phyloP scores from a whole-genome alignment of 1,284 basidiomycete genomes.

The Pseudozyma pruni region DNA sequence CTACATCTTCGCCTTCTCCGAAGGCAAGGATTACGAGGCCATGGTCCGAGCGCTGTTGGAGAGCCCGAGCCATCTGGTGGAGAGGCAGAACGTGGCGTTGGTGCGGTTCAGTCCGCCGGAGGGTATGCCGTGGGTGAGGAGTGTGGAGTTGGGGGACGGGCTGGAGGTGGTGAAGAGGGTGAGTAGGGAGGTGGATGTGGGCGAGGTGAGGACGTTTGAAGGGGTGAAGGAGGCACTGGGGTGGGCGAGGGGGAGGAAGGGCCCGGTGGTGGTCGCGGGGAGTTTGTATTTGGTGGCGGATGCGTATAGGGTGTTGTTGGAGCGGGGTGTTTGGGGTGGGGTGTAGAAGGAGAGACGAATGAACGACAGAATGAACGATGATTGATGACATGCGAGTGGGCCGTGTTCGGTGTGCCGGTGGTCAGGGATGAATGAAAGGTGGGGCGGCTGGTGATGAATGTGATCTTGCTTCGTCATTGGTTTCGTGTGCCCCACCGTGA shows the following conservation, averaged over 20 bases:
- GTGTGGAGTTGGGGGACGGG: conserved; percentile 21
- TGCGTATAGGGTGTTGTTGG: conserved; percentile 40
- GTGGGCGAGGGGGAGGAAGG: conserved; percentile 23
- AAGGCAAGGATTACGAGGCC: conserved; percentile 55
- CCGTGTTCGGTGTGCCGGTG: no score
- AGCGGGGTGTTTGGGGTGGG: conserved; percentile 1
- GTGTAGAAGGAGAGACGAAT: no score
- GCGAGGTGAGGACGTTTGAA: conserved; percentile 19
- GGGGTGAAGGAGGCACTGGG: conserved; percentile 30
- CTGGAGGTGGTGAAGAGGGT: conserved; percentile 12
- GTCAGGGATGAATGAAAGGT: no score
- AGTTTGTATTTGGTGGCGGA: conserved; percentile 65
- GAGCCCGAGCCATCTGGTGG: conserved; percentile 2
- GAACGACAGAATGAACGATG: no score
- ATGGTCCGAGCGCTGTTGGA: conserved; percentile 53
- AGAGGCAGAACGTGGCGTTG: conserved; percentile 52
- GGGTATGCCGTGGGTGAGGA: conserved; percentile 66
- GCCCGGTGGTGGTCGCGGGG: conserved; percentile 57
- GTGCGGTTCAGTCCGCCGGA: conserved; percentile 63
- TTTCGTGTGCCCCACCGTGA: no score
- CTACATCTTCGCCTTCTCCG: conserved; percentile 61
- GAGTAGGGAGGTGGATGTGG: conserved; percentile 10
- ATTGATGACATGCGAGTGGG: no score
- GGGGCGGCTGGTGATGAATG: no score
- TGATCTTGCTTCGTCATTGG: no score